Base-by-base conservation (phyloP, 2,329 filamentous ascomycete species). In the Aspergillus versicolor region DNA sequence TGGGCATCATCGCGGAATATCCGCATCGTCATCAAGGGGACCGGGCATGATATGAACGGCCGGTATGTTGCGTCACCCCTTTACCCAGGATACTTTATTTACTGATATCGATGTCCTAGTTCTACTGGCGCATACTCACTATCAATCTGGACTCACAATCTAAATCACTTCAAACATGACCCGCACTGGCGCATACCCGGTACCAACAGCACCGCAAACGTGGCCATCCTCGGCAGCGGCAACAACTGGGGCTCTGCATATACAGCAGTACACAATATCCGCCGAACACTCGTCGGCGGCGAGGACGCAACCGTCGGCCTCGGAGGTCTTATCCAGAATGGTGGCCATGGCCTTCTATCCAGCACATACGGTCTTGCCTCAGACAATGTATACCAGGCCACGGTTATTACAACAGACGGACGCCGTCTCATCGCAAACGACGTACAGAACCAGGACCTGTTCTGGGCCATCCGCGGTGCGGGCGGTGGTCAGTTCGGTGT, bases 221-320 rank as follows among this genome's bases (percentile, higher is more conserved):
- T 63, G 0, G 11, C 60, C 3, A 52, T 67, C 19, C 12, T 56
- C 11, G 63, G 66, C 8, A 58, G 61, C 17, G 64, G 64, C 3
- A 57, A 60, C 7, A 57, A 53, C 15, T 66, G 63, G 63, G 62
- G 62, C 5, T 43, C 52, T 12, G 58, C 46, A 1, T 53, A 54
- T 19, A 27, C 22, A 6, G 34, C 40, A 4, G 60, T 52, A 5
- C 45, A 76, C 75, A 19, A 37, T 15, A 13, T 57, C 9, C 49
- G 52, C 7, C 40, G 62, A 9, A 41, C 54, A 0, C 75, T 84
- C 2, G 77, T 86, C 4, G 81, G 79, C 17, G 84, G 84, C 4
- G 80, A 82, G n/a, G 82, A 82, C 52, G 70, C 66, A 60, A 81
- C 78, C 2, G 81, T 86, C 11, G 83, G 83, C 22, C 73, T 68